Base-by-base conservation (phyloP, 805 yeast species). In the Nematodospora valgi region DNA sequence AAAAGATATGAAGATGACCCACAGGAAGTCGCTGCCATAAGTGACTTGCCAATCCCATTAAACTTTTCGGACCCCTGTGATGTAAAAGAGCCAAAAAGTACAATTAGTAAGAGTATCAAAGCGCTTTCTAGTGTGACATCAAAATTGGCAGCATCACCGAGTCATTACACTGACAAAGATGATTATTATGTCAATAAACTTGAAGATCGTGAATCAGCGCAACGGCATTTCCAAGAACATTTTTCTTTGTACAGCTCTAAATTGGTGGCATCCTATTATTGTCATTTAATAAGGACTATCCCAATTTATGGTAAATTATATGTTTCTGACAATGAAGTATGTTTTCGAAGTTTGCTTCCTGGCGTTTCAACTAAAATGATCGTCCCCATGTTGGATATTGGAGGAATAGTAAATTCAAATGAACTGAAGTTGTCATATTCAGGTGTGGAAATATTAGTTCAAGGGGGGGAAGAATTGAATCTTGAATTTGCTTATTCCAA, bases 301-400 rank as follows among this genome's bases (percentile, higher is more conserved):
- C 96, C 96, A 1, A 64, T 80, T 1, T 88, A 86, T 58, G 98
- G 98, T 1, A 85, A 86, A 47, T 50, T 89, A 2, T 87, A 87
- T 54, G 47, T 91, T 9, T 86, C 95, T 0, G 64, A 72, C 13
- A 69, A 68, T 20, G 76, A 73, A 37, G 52, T 91, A n/a, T 89
- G 95, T 44, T 91, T 84, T 59, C 67, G 93, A 41, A 81, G 95
- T 23, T 63, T 86, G 23, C 50, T 86, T 3, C 94, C 94, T 0
- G 93, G 94, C 0, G 70, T 83, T 0, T 72, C 75, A 23, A 83
- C 95, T 1, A 76, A 76, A 38, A 86, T 91, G 95, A 76, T 88
- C 5, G 58, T 91, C 6, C 98, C 98, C 0, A 60, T 84, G 25
- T 49, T 51, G 4, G 94, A 86, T 48, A 63, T 91, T 18, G 94